Base-by-base conservation (phyloP, 805 yeast species). In the Schwanniomyces occidentalis region DNA sequence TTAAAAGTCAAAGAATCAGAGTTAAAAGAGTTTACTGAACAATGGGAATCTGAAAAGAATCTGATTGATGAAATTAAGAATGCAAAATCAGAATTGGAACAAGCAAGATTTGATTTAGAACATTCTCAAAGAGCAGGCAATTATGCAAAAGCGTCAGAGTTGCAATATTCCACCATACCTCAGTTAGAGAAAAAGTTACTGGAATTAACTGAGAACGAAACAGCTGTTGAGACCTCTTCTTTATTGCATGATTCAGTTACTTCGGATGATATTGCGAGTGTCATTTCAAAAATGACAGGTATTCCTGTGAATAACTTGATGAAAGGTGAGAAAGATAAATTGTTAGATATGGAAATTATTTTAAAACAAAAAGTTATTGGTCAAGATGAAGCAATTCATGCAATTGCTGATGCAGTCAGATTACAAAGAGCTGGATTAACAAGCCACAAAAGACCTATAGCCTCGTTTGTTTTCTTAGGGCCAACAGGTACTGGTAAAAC, bases 401-500 rank as follows among this genome's bases (percentile, higher is more conserved):
- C 95, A 0, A 83, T 91, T 32, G 75, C 96, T 0, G 95, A 90
- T 59, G 96, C 98, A 1, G 98, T 91, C 10, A 82, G 97, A 59
- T 70, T 91, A 40, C 99, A 93, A 58, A 77, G 99, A 53, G 99
- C 99, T 0, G 99, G 99, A 1, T 75, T 91, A 40, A 91, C 98
- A 7, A 85, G 86, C 58, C 96, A 89, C 44, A 85, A 85, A 61
- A 76, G 97, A 42, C 99, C 99, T 5, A 90, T 91, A 50, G 98
- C 97, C 1, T 85, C 95, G 36, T 93, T 93, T 61, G 83, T 91
- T 84, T 93, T 93, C 62, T 70, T 93, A 46, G 99, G 99, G 15
- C 98, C 99, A 35, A 93, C 99, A 0, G 99, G 99, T 65, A 91
- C 98, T 0, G 99, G 99, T 65, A 91, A 91, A 62, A 93, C 99